Percentiles rank a stretch among this genome's conserved stretches.
These are phyloP conservation scores for Kwoniella botswanensis DNA, from an alignment of 768 basidiomycete genomes.

Conservation along the genomic window DNA sequence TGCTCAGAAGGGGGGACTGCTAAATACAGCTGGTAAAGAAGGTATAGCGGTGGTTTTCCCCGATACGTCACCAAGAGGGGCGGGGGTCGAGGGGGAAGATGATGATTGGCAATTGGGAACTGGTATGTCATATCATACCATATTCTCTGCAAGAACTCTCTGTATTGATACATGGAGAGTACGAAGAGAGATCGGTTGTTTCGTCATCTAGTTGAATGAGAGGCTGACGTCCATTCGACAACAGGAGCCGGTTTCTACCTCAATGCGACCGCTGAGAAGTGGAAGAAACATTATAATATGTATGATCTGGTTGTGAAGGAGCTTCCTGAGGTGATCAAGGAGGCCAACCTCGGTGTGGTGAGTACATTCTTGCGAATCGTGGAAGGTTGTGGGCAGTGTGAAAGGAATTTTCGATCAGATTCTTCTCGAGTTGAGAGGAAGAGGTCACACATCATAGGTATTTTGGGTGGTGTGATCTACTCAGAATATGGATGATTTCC, in stretches of 20 bases:
- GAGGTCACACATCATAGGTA: not conserved
- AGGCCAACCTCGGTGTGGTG: constrained; percentile 77
- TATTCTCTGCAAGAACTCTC: not conserved
- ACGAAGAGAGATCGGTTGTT: constrained; percentile 71
- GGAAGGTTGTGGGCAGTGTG: too few relatives aligned
- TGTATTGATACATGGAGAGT: constrained; percentile 65
- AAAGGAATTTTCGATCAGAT: too few relatives aligned
- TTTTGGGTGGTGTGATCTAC: not conserved
- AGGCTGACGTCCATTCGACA: constrained; percentile 1
- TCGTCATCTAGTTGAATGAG: not conserved
- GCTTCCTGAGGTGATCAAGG: constrained; percentile 77
- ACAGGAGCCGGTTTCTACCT: constrained; percentile 95
- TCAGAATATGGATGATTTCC: not conserved
- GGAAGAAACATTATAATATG: constrained; percentile 75
- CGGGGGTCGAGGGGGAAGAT: constrained; percentile 71
- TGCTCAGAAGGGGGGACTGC: constrained; percentile 90
- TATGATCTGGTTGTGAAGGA: constrained; percentile 80
- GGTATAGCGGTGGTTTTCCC: constrained; percentile 91
- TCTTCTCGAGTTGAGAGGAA: not conserved
- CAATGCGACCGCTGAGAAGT: constrained; percentile 73
- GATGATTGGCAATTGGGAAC: constrained; percentile 87
- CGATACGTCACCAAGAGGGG: constrained; percentile 93
- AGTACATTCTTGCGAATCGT: constrained; percentile 45
- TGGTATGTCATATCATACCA: constrained; percentile 61
- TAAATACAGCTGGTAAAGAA: constrained; percentile 80